Evolutionary conservation across 1,284 basidiomycete genomes (phyloP).

Genomic region (Sphagnurus paluster): DNA sequence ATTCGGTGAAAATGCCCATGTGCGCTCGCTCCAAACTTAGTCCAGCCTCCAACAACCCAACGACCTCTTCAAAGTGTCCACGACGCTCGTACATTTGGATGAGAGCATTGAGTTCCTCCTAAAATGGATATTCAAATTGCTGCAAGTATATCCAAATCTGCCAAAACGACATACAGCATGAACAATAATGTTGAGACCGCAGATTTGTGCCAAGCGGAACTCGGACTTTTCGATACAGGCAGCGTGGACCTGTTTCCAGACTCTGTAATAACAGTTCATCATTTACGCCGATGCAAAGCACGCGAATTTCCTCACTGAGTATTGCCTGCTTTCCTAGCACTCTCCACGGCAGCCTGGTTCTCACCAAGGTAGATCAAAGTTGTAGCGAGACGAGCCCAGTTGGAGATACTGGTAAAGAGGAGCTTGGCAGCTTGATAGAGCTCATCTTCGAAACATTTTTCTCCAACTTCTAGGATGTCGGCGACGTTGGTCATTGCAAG

Average conservation of each 20-base stretch:
- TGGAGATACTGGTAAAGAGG: constrained; percentile 95
- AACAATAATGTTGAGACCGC: constrained; percentile 95
- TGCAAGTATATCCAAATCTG: background rate
- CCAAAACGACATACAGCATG: constrained; percentile 64
- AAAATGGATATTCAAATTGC: constrained; percentile 9
- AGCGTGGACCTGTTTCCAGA: constrained; percentile 99
- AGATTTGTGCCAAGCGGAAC: constrained; percentile 98
- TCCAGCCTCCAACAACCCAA: constrained; percentile 90
- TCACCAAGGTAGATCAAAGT: constrained; percentile 98
- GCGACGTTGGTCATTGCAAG: constrained; percentile 98
- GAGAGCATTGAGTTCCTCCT: constrained; percentile 87
- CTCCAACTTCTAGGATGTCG: constrained; percentile 93
- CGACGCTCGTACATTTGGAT: constrained; percentile 88
- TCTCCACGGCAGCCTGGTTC: constrained; percentile 98
- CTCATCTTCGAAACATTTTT: constrained; percentile 99
- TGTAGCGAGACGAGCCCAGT: constrained; percentile 97
- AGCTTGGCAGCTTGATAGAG: constrained; percentile 97
- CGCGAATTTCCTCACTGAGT: constrained; percentile 72
- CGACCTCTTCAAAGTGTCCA: constrained; percentile 94
- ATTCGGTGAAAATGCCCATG: constrained; percentile 93
- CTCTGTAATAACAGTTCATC: constrained; percentile 47
- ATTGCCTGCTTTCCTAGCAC: constrained; percentile 97
- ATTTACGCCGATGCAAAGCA: background rate
- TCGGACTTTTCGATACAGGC: constrained; percentile 98
- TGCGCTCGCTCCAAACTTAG: constrained; percentile 95